A percentile compares a stretch with the other conserved stretches of the same genome.
Evolutionary conservation across 78 protist genomes (phyloP).

Genomic region (Diacronema lutheri): DNA sequence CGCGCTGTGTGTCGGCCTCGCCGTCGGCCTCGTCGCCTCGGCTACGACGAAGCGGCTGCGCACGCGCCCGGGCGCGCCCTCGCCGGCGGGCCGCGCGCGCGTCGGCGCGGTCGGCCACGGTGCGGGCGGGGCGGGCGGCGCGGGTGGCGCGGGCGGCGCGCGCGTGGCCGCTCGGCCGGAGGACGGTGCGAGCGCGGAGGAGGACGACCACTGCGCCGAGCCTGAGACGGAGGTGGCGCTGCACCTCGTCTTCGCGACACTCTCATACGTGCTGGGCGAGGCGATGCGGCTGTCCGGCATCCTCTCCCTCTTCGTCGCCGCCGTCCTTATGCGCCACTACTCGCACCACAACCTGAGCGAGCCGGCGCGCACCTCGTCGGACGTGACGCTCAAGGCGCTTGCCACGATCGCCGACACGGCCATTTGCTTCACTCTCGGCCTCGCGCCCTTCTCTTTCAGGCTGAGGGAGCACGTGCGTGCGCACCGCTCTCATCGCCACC

Average conservation of each 20-base stretch:
- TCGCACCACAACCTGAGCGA: background rate
- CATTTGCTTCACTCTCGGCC: too few species aligned
- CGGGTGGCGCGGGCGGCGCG: background rate
- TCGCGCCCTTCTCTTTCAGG: too few species aligned
- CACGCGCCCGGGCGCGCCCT: too few species aligned
- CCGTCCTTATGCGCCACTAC: conserved; percentile 2
- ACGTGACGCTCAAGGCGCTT: too few species aligned
- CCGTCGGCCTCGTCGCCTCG: background rate
- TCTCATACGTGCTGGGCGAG: background rate
- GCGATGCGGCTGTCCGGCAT: background rate
- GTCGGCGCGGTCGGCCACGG: too few species aligned
- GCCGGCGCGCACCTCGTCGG: background rate
- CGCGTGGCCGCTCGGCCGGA: too few species aligned
- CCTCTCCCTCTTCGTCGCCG: background rate
- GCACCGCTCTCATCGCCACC: too few species aligned
- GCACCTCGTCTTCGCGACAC: background rate
- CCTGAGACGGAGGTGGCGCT: background rate
- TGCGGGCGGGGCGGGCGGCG: background rate
- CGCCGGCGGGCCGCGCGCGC: too few species aligned
- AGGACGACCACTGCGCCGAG: too few species aligned
- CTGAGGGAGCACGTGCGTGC: too few species aligned
- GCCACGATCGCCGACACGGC: too few species aligned
- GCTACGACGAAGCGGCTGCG: background rate
- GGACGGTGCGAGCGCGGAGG: too few species aligned
- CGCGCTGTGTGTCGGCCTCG: background rate